Base-by-base conservation (phyloP, 169 alveolate species). In the Plasmodium cynomolgi region DNA sequence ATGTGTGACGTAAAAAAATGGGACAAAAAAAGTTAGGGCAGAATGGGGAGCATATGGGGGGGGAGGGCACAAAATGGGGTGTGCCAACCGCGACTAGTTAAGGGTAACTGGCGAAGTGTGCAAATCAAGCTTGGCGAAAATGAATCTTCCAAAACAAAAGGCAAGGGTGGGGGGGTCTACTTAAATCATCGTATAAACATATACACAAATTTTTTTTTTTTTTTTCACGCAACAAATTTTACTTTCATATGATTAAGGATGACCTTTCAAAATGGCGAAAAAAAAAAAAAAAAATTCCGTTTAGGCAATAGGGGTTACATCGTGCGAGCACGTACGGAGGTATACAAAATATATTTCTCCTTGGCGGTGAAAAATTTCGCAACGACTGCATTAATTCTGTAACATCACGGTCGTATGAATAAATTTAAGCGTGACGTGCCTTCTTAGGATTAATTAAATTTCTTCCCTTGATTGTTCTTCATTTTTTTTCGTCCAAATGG, bases 11-110 rank as follows among this genome's bases (percentile, higher is more conserved):
- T 68, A 68, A 68, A 68, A 68, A 68, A 68, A 68, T 26, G 37
- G 37, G 37, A 68, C 31, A 68, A 68, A 68, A 68, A 68, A 68
- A 68, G 77, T 68, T 68, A 68, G 37, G 8, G 77, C 77, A 68
- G 77, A 68, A 29, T 68, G 1, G 37, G 37, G 13, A 26, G 33
- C 15, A n/a, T 7, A 62, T 3, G 34, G 34, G 11, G 34, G 34
- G 75, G 77, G 2, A 29, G 77, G 77, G 34, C 77, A 62, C 77
- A 62, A 62, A 62, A 62, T 62, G 77, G 77, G 77, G 77, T 8
- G 34, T 23, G 37, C 17, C 34, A 47, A 47, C 58, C 58, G 58
- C 1, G 58, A 9, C 58, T 47, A 20, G 58, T 47, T 47, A 47
- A 47, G 58, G 20, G 58, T 47, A 47, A 47, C 58, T 47, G 58